Percentiles rank a stretch among this genome's conserved stretches.
These are phyloP conservation scores for Vigna nakashimae DNA, from an alignment of 306 rosid genomes.

Conservation along the genomic window DNA sequence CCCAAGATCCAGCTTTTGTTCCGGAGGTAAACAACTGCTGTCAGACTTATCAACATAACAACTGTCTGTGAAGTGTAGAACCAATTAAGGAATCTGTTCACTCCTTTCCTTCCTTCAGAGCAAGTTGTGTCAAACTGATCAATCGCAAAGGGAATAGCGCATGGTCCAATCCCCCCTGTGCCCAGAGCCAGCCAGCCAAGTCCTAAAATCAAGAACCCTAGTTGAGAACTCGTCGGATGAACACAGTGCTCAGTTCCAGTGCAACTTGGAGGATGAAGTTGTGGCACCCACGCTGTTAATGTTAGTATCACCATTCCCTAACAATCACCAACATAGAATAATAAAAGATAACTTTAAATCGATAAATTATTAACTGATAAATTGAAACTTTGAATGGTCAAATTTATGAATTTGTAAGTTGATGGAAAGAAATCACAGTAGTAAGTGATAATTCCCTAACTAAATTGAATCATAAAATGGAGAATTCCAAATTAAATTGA, in stretches of 20 bases:
- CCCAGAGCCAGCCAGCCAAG: conserved; percentile 54
- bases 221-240: conserved; percentile 36
- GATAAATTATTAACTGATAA: background rate
- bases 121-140: conserved; percentile 63
- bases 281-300: background rate
- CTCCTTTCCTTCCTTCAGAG: conserved; percentile 57
- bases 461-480: too few relatives aligned
- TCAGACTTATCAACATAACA: conserved; percentile 24
- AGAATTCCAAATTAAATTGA: background rate
- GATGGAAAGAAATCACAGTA: too few relatives aligned
- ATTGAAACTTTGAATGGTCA: background rate
- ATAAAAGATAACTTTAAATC: too few relatives aligned
- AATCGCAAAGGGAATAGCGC: conserved; percentile 63
- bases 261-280: conserved; percentile 63
- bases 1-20: conserved; percentile 60
- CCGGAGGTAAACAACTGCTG: conserved; percentile 53
- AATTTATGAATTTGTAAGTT: background rate
- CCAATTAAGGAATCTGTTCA: conserved; percentile 58
- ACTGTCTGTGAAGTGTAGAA: conserved; percentile 46
- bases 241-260: conserved; percentile 32
- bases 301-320: conserved; percentile 7
- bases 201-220: conserved; percentile 44
- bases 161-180: conserved; percentile 65
- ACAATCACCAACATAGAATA: background rate
- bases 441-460: too few relatives aligned